These are phyloP conservation scores for Anastatica hierochuntica DNA, from an alignment of 345 rosid species.

Conservation along the genomic window DNA sequence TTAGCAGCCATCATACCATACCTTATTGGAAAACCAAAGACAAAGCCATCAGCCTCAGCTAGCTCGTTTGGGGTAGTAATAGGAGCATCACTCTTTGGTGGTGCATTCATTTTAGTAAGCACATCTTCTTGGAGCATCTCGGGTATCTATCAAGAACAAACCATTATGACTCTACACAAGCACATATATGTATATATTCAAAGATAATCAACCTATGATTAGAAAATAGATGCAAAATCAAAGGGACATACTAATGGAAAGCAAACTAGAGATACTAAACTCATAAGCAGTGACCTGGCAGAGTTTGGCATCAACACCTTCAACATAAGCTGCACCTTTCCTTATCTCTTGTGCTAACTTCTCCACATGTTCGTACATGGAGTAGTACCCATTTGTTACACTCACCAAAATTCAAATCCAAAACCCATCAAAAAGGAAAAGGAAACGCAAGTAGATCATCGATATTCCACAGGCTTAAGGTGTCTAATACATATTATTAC, in stretches of 20 bases:
- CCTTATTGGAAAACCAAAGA: slow-evolving; percentile 93
- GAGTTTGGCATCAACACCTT: slow-evolving; percentile 77
- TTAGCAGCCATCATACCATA: slow-evolving; percentile 98
- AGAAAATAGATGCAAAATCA: neutral
- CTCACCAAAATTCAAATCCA: neutral
- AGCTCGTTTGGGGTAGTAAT: slow-evolving; percentile 60
- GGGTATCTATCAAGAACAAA: slow-evolving; percentile 44
- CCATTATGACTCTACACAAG: neutral
- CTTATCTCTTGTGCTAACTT: slow-evolving; percentile 74
- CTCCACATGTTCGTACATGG: slow-evolving; percentile 95
- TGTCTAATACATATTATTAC: too few species aligned
- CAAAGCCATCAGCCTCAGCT: slow-evolving; percentile 79
- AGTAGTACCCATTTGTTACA: slow-evolving; percentile 51
- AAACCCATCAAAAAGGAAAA: too few species aligned
- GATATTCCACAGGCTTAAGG: too few species aligned
- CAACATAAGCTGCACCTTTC: slow-evolving; percentile 83
- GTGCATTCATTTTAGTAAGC: slow-evolving; percentile 83
- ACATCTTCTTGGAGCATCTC: slow-evolving; percentile 81
- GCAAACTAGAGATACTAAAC: neutral
- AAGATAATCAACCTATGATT: too few species aligned
- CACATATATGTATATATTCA: neutral
- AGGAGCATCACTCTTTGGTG: slow-evolving; percentile 71
- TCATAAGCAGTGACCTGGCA: slow-evolving; percentile 52
- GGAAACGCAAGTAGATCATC: too few species aligned
- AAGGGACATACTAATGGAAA: neutral